Conservation (phyloP, 805 yeast species). For the Suhomyces sp. region DNA sequence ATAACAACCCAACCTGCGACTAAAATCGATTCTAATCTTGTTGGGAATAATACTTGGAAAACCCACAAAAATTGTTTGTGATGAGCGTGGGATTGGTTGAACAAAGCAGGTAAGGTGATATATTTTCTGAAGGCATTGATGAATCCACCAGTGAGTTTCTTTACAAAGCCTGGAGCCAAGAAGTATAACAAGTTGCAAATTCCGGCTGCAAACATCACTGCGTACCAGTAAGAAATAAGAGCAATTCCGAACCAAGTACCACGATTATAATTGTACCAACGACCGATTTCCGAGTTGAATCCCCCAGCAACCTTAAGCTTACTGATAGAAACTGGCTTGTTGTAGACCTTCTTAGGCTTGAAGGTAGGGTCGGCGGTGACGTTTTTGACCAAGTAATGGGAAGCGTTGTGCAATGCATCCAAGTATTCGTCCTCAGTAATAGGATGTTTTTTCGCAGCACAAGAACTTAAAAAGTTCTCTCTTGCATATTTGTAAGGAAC, state of each 20-base stretch:
- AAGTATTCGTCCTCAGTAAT: slow-evolving; percentile 33
- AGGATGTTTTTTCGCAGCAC: slow-evolving; percentile 13
- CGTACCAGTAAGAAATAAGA: slow-evolving; percentile 30
- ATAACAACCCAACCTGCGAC: slow-evolving; percentile 40
- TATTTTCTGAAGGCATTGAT: slow-evolving; percentile 24
- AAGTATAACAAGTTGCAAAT: slow-evolving; percentile 25
- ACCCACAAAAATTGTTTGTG: slow-evolving; percentile 9
- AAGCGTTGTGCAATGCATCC: slow-evolving; percentile 42
- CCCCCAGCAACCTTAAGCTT: slow-evolving; percentile 25
- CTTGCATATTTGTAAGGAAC: slow-evolving; percentile 22
- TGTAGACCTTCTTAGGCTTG: slow-evolving; percentile 26
- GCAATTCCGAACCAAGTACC: slow-evolving; percentile 35
- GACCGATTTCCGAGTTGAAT: slow-evolving; percentile 26
- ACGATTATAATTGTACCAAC: slow-evolving; percentile 38
- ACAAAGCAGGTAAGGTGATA: slow-evolving; percentile 35
- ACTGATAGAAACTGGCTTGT: slow-evolving; percentile 36
- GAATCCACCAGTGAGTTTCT: slow-evolving; percentile 24
- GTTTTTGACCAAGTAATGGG: slow-evolving; percentile 33
- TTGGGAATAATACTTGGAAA: slow-evolving; percentile 42
- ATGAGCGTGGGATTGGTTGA: slow-evolving; percentile 25
- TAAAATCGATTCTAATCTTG: slow-evolving; percentile 50
- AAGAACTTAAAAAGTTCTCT: slow-evolving; percentile 15
- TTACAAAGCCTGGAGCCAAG: slow-evolving; percentile 22
- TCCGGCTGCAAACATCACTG: slow-evolving; percentile 34
- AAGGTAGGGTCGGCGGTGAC: slow-evolving; percentile 29